Conservation (phyloP, 163 green algal genomes). For the Prototheca wickerhamii region DNA sequence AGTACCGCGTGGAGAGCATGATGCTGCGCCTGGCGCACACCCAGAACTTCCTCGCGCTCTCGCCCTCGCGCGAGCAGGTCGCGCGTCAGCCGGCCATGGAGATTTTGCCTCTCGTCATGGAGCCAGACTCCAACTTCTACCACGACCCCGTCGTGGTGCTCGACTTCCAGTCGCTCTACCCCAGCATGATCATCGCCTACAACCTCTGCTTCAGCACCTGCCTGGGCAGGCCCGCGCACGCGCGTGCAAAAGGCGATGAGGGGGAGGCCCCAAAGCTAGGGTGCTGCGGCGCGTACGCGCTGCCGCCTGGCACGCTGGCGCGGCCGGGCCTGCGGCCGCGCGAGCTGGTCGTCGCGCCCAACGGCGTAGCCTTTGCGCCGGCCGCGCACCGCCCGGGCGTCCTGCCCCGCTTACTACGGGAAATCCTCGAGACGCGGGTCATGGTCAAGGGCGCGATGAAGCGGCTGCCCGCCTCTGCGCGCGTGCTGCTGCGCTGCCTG, state of each 20-base stretch:
- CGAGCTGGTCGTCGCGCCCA: conserved; percentile 64
- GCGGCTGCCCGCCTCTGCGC: conserved; percentile 24
- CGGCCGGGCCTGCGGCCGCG: conserved; percentile 11
- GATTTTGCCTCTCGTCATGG: conserved; percentile 87
- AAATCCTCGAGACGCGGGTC: conserved; percentile 89
- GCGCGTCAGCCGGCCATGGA: conserved; percentile 86
- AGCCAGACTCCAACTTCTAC: conserved; percentile 84
- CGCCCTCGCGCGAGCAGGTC: conserved; percentile 46
- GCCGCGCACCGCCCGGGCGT: conserved; percentile 61
- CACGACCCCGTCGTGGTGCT: conserved; percentile 80
- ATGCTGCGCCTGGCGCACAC: conserved; percentile 75
- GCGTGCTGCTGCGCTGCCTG: conserved; percentile 49
- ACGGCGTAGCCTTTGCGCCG: conserved; percentile 72
- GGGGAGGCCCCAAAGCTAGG: neutral
- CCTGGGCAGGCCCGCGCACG: conserved; percentile 62
- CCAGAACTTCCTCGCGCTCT: conserved; percentile 78
- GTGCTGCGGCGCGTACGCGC: neutral
- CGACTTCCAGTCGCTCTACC: conserved; percentile 95
- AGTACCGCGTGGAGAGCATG: conserved; percentile 88
- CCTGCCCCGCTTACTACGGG: conserved; percentile 82
- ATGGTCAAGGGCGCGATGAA: conserved; percentile 95
- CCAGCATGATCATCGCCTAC: conserved; percentile 92
- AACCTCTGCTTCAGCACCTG: conserved; percentile 96
- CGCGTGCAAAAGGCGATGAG: neutral
- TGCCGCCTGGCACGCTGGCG: conserved; percentile 17